Evolutionary conservation across 768 basidiomycete species (phyloP).

Genomic region (Rhodocollybia butyracea): DNA sequence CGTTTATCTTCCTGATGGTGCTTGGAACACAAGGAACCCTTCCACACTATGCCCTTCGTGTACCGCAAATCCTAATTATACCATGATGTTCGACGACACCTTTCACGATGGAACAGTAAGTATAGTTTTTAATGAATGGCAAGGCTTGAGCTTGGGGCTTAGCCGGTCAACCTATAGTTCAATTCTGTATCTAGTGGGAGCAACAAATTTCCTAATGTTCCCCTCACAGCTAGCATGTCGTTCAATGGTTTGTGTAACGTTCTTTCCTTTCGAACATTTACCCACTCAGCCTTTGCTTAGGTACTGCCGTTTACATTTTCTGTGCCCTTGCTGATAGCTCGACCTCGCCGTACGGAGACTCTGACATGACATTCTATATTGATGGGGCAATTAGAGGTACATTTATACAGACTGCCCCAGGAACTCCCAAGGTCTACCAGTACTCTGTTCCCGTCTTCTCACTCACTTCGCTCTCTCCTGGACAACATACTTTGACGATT

Average conservation of each 20-base stretch:
- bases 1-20: slow-evolving; percentile 14
- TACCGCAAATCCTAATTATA: slow-evolving; percentile 15
- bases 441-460: slow-evolving; percentile 29
- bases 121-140: too few relatives aligned
- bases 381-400: slow-evolving; percentile 28
- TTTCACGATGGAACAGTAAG: slow-evolving; percentile 21
- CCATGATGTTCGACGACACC: slow-evolving; percentile 13
- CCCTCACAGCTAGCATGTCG: slow-evolving; percentile 23
- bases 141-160: too few relatives aligned
- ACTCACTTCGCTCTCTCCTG: slow-evolving; percentile 18
- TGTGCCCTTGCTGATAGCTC: slow-evolving; percentile 29
- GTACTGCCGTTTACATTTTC: slow-evolving; percentile 42
- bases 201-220: slow-evolving; percentile 14
- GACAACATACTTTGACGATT: slow-evolving; percentile 25
- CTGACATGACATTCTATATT: slow-evolving; percentile 31
- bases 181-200: too few relatives aligned
- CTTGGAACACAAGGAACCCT: slow-evolving; percentile 17
- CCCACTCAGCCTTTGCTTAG: too few relatives aligned
- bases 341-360: too few relatives aligned
- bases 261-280: neutral
- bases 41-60: slow-evolving; percentile 14
- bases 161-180: too few relatives aligned
- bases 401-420: slow-evolving; percentile 18
- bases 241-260: slow-evolving; percentile 31
- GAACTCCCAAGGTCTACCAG: slow-evolving; percentile 16